Conservation (phyloP, 495 filamentous ascomycete species). For the Xylaria castorea region DNA sequence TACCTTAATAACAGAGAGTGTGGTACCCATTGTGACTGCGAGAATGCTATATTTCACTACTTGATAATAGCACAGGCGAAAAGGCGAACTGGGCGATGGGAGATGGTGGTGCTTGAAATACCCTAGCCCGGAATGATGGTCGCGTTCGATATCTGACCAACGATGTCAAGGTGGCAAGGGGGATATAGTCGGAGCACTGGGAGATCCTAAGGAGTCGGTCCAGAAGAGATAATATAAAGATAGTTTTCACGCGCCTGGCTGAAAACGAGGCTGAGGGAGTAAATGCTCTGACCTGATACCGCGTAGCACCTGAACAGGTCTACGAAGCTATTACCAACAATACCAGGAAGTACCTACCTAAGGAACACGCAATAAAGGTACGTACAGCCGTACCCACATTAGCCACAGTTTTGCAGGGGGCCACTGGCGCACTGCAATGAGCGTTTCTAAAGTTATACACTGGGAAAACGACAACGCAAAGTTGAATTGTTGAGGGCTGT, state of each 20-base stretch:
- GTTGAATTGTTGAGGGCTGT: not conserved
- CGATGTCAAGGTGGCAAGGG: not conserved
- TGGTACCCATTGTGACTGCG: conserved; percentile 44
- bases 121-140: conserved; percentile 8
- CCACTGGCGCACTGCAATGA: not conserved
- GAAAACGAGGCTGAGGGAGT: not conserved
- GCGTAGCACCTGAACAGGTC: not conserved
- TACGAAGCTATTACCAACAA: not conserved
- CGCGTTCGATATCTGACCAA: not conserved
- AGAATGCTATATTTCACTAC: not conserved
- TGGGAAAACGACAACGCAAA: not conserved
- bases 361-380: not conserved
- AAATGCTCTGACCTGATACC: not conserved
- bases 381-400: not conserved
- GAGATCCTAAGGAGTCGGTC: not conserved
- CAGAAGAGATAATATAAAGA: not conserved
- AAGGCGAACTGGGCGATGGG: not conserved
- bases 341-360: not conserved
- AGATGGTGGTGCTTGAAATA: not conserved
- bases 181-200: not conserved
- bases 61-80: not conserved
- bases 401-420: not conserved
- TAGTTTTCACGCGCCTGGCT: not conserved
- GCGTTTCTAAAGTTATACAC: not conserved
- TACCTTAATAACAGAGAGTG: conserved; percentile 56